Base-by-base conservation (phyloP, 2,329 filamentous ascomycete species). In the Colletotrichum navitas region DNA sequence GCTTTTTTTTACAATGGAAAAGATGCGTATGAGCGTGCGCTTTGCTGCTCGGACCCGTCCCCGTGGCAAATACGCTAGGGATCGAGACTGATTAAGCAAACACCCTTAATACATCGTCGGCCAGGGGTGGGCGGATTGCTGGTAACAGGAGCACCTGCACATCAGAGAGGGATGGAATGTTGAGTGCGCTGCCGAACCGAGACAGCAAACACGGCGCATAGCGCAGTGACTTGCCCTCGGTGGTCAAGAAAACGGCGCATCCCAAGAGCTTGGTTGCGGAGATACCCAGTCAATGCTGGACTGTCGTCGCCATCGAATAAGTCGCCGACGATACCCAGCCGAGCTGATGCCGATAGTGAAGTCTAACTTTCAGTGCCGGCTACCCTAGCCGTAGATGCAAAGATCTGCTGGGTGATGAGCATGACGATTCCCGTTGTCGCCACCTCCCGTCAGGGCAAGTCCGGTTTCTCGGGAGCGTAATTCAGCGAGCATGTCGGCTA, bases 321-420 rank as follows among this genome's bases (percentile, higher is more conserved):
- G 32, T 62, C 24, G n/a, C 24, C 43, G 21, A 5, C 59, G 32
- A 49, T 45, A 36, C 39, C 39, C 34, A 66, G 62, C 62, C 29
- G 36, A 56, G 47, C 21, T 60, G 62, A n/a, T 49, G 32, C 32
- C 54, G 26, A 41, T 14, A 24, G 24, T 49, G 68, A 39, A 43
- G 43, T 51, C 52, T 56, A 52, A 11, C 10, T 54, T 24, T 24
- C 4, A 36, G 43, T 43, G 58, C 47, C 52, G 58, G 68, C 58
- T 45, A 43, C 21, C 49, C 52, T 63, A 59, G 51, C 58, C 64
- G 64, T 51, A 29, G n/a, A 68, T 63, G 68, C 64, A 64, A 63
- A 63, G 64, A 68, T 63, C 58, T 58, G 58, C 64, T 52, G 49
- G 41, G 49, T 54, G 66, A 59, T 66, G 58, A 52, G 24, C 58